Conservation (phyloP, 441 rosid genomes). For the Populus hybrid region DNA sequence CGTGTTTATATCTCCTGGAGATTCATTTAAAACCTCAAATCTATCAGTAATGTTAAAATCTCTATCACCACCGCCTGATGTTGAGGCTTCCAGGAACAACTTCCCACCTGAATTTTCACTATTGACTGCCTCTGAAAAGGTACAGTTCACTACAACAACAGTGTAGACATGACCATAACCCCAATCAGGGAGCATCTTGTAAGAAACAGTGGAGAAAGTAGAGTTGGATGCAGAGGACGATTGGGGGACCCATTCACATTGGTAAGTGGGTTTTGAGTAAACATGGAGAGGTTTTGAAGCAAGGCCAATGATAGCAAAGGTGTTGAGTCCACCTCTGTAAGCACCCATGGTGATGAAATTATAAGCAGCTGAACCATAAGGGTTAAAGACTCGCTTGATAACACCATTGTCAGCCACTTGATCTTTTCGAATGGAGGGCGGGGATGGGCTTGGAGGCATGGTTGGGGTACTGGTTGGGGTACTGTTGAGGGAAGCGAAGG, state of each 20-base stretch:
- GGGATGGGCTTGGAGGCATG: not conserved
- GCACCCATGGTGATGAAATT: slow-evolving; percentile 74
- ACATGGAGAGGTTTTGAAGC: slow-evolving; percentile 83
- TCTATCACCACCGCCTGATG: slow-evolving; percentile 60
- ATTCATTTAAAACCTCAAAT: slow-evolving; percentile 47
- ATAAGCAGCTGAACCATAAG: slow-evolving; percentile 71
- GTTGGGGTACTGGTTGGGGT: slow-evolving; percentile 7
- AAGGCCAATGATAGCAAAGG: slow-evolving; percentile 64
- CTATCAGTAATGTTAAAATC: slow-evolving; percentile 49
- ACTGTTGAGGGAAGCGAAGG: slow-evolving; percentile 6
- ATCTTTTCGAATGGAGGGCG: slow-evolving; percentile 24
- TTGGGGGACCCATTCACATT: slow-evolving; percentile 58
- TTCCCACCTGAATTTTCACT: slow-evolving; percentile 62
- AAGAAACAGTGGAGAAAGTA: slow-evolving; percentile 23
- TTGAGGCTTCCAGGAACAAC: slow-evolving; percentile 59
- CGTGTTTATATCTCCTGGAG: slow-evolving; percentile 38
- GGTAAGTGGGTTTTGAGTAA: slow-evolving; percentile 57
- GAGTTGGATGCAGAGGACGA: slow-evolving; percentile 19
- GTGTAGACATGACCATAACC: slow-evolving; percentile 92
- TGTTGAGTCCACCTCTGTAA: slow-evolving; percentile 68
- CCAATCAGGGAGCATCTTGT: slow-evolving; percentile 81
- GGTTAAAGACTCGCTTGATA: slow-evolving; percentile 56
- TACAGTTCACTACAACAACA: slow-evolving; percentile 73
- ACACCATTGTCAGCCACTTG: slow-evolving; percentile 38
- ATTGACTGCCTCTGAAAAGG: slow-evolving; percentile 52